phyloP scores from a whole-genome alignment of 140 eudicot genomes.

The Ambrosia hybrid region DNA sequence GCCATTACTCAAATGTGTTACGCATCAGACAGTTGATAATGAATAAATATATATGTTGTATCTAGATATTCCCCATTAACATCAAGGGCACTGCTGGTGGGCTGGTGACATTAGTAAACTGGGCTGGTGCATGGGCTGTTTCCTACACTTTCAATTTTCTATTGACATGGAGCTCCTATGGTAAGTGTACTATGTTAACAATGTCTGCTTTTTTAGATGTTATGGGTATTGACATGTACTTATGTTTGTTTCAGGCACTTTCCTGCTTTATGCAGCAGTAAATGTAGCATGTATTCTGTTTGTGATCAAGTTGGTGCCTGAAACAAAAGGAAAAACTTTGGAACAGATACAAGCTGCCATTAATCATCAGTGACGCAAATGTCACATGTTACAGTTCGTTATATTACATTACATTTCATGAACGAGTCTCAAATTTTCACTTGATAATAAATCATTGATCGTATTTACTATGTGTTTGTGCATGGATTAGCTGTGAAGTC shows the following conservation, averaged over 20 bases:
- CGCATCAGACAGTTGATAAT: background rate
- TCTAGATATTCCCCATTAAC: slow-evolving; percentile 38
- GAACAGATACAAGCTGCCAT: slow-evolving; percentile 73
- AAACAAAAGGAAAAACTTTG: slow-evolving; percentile 80
- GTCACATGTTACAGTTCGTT: background rate
- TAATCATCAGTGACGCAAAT: slow-evolving; percentile 14
- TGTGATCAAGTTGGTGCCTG: slow-evolving; percentile 60
- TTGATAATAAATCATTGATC: slow-evolving; percentile 17
- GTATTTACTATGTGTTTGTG: background rate
- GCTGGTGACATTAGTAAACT: slow-evolving; percentile 38
- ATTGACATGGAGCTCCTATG: slow-evolving; percentile 35
- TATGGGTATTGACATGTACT: background rate
- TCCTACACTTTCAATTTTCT: slow-evolving; percentile 47
- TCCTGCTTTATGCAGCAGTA: slow-evolving; percentile 66
- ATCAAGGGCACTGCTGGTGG: slow-evolving; percentile 50
- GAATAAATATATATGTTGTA: slow-evolving; percentile 7
- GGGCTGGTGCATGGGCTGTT: slow-evolving; percentile 49
- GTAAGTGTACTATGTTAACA: slow-evolving; percentile 14
- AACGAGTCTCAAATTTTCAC: slow-evolving; percentile 5
- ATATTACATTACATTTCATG: slow-evolving; percentile 7
- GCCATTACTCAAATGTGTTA: background rate
- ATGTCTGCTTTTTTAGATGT: background rate
- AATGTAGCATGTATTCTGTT: slow-evolving; percentile 57
- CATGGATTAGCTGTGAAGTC: background rate
- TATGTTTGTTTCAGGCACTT: slow-evolving; percentile 51